A percentile compares a stretch with the other conserved stretches of the same genome.
phyloP scores from a whole-genome alignment of 768 basidiomycete species.

The Russula foetens region DNA sequence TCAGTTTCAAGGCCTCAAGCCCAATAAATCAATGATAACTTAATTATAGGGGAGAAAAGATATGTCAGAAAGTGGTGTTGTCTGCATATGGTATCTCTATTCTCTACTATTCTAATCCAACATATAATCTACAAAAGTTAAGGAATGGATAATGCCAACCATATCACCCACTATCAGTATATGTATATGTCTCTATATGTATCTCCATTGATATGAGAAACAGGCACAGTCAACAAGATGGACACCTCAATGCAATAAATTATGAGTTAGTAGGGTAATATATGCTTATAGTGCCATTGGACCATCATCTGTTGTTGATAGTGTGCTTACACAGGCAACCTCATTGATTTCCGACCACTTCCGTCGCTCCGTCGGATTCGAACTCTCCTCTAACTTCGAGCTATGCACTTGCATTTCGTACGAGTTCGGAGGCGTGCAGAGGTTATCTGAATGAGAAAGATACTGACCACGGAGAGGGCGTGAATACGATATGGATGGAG shows the following conservation, averaged over 20 bases:
- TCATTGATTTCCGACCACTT: slow-evolving; percentile 6
- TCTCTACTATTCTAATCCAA: neutral
- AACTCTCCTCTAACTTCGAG: slow-evolving; percentile 3
- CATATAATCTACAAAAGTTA: neutral
- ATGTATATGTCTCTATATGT: neutral
- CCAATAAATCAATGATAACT: too few species aligned
- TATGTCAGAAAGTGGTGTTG: too few species aligned
- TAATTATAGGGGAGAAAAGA: too few species aligned
- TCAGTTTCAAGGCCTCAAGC: too few species aligned
- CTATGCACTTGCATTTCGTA: slow-evolving; percentile 35
- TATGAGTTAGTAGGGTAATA: neutral
- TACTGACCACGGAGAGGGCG: slow-evolving; percentile 24
- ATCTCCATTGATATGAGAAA: neutral
- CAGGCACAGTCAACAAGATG: neutral
- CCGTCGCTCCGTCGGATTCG: neutral
- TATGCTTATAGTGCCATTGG: slow-evolving; percentile 5
- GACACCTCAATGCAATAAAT: neutral
- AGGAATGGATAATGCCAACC: neutral
- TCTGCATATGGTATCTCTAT: too few species aligned
- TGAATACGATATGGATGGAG: slow-evolving; percentile 19
- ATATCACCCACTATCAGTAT: neutral
- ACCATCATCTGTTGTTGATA: slow-evolving; percentile 4
- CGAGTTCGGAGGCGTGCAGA: slow-evolving; percentile 28
- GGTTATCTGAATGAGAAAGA: slow-evolving; percentile 35
- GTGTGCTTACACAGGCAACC: slow-evolving; percentile 17